These are phyloP conservation scores for Crinitomyces ghanaensis DNA, from an alignment of 805 yeast species.

Conservation along the genomic window DNA sequence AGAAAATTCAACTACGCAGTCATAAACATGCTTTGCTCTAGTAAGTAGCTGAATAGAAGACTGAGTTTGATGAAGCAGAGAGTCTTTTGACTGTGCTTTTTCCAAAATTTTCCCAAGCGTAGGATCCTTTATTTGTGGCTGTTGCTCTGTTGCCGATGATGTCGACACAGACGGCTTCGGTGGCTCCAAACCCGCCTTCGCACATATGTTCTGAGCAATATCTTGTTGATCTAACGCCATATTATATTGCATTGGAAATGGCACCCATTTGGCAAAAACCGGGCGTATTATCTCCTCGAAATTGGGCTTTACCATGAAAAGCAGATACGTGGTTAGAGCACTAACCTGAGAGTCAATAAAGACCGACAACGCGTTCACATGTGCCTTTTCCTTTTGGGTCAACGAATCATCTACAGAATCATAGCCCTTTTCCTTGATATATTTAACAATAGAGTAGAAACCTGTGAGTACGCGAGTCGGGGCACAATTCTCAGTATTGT, in stretches of 20 bases:
- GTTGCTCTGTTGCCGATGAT: too few species aligned
- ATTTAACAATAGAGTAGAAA: conserved; percentile 17
- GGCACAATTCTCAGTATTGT: too few species aligned
- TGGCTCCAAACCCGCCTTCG: conserved; percentile 8
- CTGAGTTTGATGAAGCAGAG: conserved; percentile 9
- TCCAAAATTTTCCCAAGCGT: conserved; percentile 21
- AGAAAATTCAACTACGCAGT: neutral
- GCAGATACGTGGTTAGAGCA: conserved; percentile 11
- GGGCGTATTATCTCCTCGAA: conserved; percentile 24
- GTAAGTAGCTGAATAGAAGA: conserved; percentile 8
- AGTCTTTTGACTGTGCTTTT: conserved; percentile 2
- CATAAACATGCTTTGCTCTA: conserved; percentile 8
- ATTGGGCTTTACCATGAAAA: conserved; percentile 19
- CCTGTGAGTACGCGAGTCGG: too few species aligned
- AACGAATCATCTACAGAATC: conserved; percentile 5
- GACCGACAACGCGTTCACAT: conserved; percentile 12
- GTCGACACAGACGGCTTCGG: neutral
- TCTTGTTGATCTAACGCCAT: conserved; percentile 19
- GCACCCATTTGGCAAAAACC: conserved; percentile 20
- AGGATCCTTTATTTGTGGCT: too few species aligned
- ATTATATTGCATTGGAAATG: conserved; percentile 29
- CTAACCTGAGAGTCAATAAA: conserved; percentile 15
- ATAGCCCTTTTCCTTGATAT: conserved; percentile 9
- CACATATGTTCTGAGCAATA: conserved; percentile 15
- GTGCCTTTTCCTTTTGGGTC: conserved; percentile 10